Evolutionary conservation across 1,284 basidiomycete genomes (phyloP).

Genomic region (Rhodotorula sp.): DNA sequence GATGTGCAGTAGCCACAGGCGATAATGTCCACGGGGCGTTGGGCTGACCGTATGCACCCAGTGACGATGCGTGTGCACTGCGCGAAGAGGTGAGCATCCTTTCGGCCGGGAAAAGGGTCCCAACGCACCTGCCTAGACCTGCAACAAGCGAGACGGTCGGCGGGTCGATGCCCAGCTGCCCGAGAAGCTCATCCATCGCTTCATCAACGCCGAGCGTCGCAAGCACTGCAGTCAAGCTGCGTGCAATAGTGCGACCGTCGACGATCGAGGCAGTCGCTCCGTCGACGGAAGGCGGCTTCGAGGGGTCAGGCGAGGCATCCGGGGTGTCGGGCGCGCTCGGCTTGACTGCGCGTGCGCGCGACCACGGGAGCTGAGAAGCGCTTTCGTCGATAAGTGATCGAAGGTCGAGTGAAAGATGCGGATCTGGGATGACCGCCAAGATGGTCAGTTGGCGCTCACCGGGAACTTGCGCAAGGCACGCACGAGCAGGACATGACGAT

Average conservation of each 20-base stretch:
- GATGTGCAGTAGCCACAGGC: slow-evolving; percentile 64
- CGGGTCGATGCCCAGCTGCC: neutral
- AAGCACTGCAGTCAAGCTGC: neutral
- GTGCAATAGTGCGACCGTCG: neutral
- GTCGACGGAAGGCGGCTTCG: neutral
- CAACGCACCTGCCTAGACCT: slow-evolving; percentile 48
- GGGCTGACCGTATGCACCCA: too few species aligned
- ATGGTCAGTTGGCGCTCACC: neutral
- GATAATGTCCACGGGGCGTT: slow-evolving; percentile 58
- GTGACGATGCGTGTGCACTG: too few species aligned
- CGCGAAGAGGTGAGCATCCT: neutral
- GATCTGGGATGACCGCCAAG: neutral
- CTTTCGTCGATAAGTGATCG: slow-evolving; percentile 14
- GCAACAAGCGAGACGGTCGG: neutral
- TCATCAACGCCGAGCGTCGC: neutral
- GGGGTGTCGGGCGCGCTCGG: neutral
- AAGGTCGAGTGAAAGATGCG: slow-evolving; percentile 21
- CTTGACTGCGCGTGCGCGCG: neutral
- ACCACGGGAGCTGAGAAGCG: neutral
- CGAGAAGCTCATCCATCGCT: neutral
- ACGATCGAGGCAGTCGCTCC: neutral
- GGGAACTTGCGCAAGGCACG: too few species aligned
- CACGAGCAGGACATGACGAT: neutral
- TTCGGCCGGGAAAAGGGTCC: slow-evolving; percentile 42
- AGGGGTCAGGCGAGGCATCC: neutral